These are phyloP conservation scores for Magnolia changhungtana DNA, from an alignment of 164 flowering plant genomes.

Conservation along the genomic window DNA sequence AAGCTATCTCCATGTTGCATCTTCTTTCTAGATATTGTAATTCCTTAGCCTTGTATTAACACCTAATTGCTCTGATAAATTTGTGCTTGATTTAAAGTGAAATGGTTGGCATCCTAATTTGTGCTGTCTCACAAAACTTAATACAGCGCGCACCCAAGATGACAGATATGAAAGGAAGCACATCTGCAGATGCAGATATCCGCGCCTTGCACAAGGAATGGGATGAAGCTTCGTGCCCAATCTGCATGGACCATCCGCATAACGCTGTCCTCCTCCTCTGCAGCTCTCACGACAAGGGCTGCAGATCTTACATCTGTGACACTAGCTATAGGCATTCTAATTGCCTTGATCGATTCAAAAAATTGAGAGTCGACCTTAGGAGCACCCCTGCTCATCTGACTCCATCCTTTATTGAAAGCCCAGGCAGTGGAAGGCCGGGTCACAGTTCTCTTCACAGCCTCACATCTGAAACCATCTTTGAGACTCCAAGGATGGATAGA, in stretches of 20 bases:
- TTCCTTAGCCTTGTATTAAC: not conserved
- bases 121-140: slow-evolving; percentile 33
- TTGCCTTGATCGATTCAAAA: slow-evolving; percentile 63
- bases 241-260: slow-evolving; percentile 85
- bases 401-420: slow-evolving; percentile 22
- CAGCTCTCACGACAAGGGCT: slow-evolving; percentile 59
- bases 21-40: not conserved
- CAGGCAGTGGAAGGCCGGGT: slow-evolving; percentile 20
- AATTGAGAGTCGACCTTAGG: slow-evolving; percentile 29
- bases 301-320: slow-evolving; percentile 65
- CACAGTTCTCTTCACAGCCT: slow-evolving; percentile 18
- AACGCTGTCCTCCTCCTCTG: slow-evolving; percentile 75
- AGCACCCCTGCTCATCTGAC: slow-evolving; percentile 15
- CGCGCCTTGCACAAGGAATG: slow-evolving; percentile 57
- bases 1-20: not conserved
- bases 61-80: slow-evolving; percentile 3
- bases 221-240: slow-evolving; percentile 72
- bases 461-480: slow-evolving; percentile 17
- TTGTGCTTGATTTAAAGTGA: slow-evolving; percentile 8
- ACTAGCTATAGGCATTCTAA: slow-evolving; percentile 77
- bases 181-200: slow-evolving; percentile 40
- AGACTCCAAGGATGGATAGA: slow-evolving; percentile 18
- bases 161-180: slow-evolving; percentile 62
- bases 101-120: slow-evolving; percentile 16
- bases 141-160: slow-evolving; percentile 50